These are phyloP conservation scores for Peronospora belbahrii DNA, from an alignment of 352 stramenopile species.

Conservation along the genomic window DNA sequence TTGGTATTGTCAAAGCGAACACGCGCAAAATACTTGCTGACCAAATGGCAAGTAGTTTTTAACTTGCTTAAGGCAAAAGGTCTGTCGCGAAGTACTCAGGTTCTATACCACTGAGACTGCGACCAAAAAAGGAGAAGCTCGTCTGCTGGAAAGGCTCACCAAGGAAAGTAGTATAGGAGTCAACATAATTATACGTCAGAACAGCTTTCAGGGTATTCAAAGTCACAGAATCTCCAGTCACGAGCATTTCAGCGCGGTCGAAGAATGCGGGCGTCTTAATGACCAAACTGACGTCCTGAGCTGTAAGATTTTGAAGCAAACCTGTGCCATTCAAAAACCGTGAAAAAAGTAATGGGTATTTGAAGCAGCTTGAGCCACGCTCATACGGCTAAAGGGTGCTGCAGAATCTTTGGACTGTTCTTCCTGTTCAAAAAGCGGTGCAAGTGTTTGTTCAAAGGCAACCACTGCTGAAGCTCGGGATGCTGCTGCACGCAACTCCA, in stretches of 20 bases:
- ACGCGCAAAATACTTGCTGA: slow-evolving; percentile 88
- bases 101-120: slow-evolving; percentile 74
- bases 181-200: slow-evolving; percentile 50
- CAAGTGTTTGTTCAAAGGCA: slow-evolving; percentile 78
- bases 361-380: slow-evolving; percentile 36
- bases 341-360: slow-evolving; percentile 53
- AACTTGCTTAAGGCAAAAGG: slow-evolving; percentile 73
- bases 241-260: slow-evolving; percentile 35
- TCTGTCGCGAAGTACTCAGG: slow-evolving; percentile 81
- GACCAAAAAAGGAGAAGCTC: slow-evolving; percentile 86
- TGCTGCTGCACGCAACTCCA: slow-evolving; percentile 18
- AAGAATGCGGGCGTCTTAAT: slow-evolving; percentile 60
- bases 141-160: slow-evolving; percentile 79
- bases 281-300: slow-evolving; percentile 35
- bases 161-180: slow-evolving; percentile 26
- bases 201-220: slow-evolving; percentile 44
- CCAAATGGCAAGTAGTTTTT: slow-evolving; percentile 50
- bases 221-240: slow-evolving; percentile 25
- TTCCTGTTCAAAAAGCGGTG: slow-evolving; percentile 80
- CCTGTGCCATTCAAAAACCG: slow-evolving; percentile 48
- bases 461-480: slow-evolving; percentile 55
- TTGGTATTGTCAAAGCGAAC: slow-evolving; percentile 82
- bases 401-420: slow-evolving; percentile 83
- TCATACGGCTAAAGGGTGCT: slow-evolving; percentile 87
- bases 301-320: slow-evolving; percentile 22